Evolutionary conservation across 345 rosid species (phyloP), one percentile per base, ranked within the genome.

Genomic region (Acer yangbiense): DNA sequence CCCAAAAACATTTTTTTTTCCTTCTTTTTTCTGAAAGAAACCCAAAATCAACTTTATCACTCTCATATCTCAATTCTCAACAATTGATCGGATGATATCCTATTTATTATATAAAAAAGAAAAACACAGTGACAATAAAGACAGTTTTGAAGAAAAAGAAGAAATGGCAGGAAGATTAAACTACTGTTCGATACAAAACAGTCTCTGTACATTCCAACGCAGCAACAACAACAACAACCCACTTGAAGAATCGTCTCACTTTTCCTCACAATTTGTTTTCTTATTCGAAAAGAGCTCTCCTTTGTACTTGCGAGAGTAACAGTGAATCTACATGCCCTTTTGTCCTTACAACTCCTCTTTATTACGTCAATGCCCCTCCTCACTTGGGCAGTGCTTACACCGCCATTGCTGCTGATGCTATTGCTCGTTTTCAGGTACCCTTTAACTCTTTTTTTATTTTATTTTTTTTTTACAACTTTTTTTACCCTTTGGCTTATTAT

Each of bases 361-460:
- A 93, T 85, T 95, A 95, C 84, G 98, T 95, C 3, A 95, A 95
- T 88, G 99, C 99, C 81, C 97, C 98, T 90, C 99, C 99, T 21
- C 98, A 93, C 74, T 93, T 95, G 99, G 99, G 99, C 29, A 93
- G 99, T 80, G 99, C 99, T 43, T 95, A 95, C 88, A 92, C 97
- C 65, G 93, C 99, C 71, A 93, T 95, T 20, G 97, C 99, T 52
- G 99, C 97, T 48, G 99, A 95, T 82, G 93, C 97, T 69, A 85
- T 93, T 65, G 93, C 97, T 66, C 93, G 99, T 50, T 95, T 93
- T 85, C 99, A 93, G 98, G 99, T 29, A n/a, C n/a, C n/a, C n/a
- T n/a, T n/a, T n/a, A n/a, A n/a, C n/a, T n/a, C n/a, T n/a, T n/a
- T n/a, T n/a, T n/a, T n/a, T n/a, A n/a, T n/a, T n/a, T n/a, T n/a